These are phyloP conservation scores for Massariosphaeria phaeospora DNA, from an alignment of 495 filamentous ascomycete genomes.

Conservation along the genomic window DNA sequence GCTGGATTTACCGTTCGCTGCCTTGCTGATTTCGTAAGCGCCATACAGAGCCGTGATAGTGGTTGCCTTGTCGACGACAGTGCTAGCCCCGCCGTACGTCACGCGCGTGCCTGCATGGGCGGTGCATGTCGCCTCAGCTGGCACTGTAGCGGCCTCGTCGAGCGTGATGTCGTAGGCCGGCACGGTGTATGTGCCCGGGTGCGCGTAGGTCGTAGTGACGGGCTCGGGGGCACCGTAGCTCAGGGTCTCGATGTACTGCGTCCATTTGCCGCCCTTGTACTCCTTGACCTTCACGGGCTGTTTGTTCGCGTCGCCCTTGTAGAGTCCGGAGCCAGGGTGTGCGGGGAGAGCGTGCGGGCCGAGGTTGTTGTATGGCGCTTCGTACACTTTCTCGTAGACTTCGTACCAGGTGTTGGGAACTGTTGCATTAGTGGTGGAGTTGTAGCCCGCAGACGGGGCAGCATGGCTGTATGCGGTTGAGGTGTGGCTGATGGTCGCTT, in stretches of 20 bases:
- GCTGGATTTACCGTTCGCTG: neutral
- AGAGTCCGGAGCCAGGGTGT: conserved; percentile 8
- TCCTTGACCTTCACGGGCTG: conserved; percentile 20
- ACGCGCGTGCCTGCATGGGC: neutral
- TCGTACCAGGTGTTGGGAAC: conserved; percentile 18
- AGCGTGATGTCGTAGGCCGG: conserved; percentile 12
- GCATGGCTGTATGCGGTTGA: neutral
- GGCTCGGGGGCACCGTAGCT: conserved; percentile 18
- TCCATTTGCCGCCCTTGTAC: conserved; percentile 15
- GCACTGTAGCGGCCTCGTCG: conserved; percentile 2
- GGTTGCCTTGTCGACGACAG: conserved; percentile 8
- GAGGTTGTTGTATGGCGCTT: conserved; percentile 13
- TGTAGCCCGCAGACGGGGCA: conserved; percentile 1
- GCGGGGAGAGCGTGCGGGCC: conserved; percentile 19
- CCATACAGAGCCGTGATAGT: conserved; percentile 14
- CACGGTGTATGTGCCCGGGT: conserved; percentile 19
- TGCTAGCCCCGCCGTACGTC: conserved; percentile 16
- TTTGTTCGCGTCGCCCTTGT: neutral
- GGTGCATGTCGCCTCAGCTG: conserved; percentile 6
- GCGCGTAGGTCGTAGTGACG: conserved; percentile 5
- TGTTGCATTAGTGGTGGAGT: neutral
- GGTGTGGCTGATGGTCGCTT: conserved; percentile 18
- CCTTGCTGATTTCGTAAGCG: conserved; percentile 16
- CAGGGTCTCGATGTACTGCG: conserved; percentile 1
- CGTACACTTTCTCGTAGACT: conserved; percentile 11